Evolutionary conservation across 805 yeast species (phyloP).

Genomic region (Teunomyces atbi): DNA sequence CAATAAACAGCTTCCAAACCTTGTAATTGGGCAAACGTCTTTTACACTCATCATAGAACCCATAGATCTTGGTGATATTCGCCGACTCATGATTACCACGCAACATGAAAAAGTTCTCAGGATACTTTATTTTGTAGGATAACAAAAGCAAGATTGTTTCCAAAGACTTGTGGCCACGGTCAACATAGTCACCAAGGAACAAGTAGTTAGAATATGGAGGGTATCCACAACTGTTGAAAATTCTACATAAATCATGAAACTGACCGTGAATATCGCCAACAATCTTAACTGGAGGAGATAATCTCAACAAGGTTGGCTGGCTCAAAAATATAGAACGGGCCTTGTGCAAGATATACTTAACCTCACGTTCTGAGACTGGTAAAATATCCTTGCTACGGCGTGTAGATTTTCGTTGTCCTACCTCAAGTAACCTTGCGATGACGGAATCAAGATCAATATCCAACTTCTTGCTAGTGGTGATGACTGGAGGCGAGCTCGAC

Average conservation of each 20-base stretch:
- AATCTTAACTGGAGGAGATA: conserved; percentile 77
- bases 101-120: conserved; percentile 59
- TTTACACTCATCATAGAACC: conserved; percentile 62
- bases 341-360: conserved; percentile 55
- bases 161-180: conserved; percentile 56
- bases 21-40: conserved; percentile 45
- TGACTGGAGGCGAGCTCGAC: conserved; percentile 22
- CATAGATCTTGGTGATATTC: conserved; percentile 57
- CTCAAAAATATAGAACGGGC: conserved; percentile 58
- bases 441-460: conserved; percentile 60
- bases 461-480: conserved; percentile 16
- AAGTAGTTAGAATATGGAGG: conserved; percentile 58
- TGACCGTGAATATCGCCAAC: conserved; percentile 85
- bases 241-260: conserved; percentile 51
- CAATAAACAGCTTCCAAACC: conserved; percentile 52
- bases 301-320: conserved; percentile 63
- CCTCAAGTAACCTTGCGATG: conserved; percentile 56
- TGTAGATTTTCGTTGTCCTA: conserved; percentile 31
- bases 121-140: conserved; percentile 56
- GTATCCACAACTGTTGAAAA: conserved; percentile 57
- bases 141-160: conserved; percentile 53
- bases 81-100: conserved; percentile 62
- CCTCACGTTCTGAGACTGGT: conserved; percentile 50
- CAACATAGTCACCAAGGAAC: conserved; percentile 60
- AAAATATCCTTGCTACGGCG: conserved; percentile 43